Base-by-base conservation (phyloP, 2,329 filamentous ascomycete genomes). In the Onygenales sp. region DNA sequence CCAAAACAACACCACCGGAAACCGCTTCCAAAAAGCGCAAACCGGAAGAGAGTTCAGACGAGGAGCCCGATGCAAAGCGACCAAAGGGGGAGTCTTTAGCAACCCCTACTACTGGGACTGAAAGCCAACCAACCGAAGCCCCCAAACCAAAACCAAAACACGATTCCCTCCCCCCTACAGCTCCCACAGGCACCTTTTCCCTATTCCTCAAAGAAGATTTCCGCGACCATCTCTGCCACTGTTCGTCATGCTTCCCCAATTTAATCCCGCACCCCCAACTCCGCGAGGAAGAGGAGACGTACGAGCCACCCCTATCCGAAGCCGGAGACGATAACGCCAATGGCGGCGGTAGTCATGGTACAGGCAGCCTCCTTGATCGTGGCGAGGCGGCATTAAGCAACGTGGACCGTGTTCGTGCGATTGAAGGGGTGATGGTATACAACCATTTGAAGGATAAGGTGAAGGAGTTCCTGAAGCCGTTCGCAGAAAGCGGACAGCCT, bases 361-460 rank as follows among this genome's bases (percentile, higher is more conserved):
- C 88, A 36, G 87, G 87, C 45, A 93, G 87, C 58, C 77, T 98
- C 2, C 83, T 94, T 36, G 91, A 97, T 49, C 87, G 90, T 14
- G 93, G 93, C 46, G 93, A 98, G 72, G 92, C 89, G 47, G 92
- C 91, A 0, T 79, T 98, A 32, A 89, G 85, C 66, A 94, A 89
- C 63, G 85, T 98, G 54, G 93, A 98, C 66, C 87, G 93, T 2
- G 92, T 97, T 7, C 80, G 85, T 11, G 93, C 93, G 4, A 95
- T 98, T 53, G 88, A 98, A 69, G 93, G 93, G 13, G 92, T 95
- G 45, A 96, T 97, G 90, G 92, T 91, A 0, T 98, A 97, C 72
- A 96, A 97, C 64, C 87, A 95, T 63, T 79, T 98, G 56, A 93
- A 94, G 66, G 91, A 97, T 65, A 91, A 92, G 66, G 83, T 98